These are phyloP conservation scores for Rhizophora mangle DNA, from an alignment of 345 rosid species.

Conservation along the genomic window DNA sequence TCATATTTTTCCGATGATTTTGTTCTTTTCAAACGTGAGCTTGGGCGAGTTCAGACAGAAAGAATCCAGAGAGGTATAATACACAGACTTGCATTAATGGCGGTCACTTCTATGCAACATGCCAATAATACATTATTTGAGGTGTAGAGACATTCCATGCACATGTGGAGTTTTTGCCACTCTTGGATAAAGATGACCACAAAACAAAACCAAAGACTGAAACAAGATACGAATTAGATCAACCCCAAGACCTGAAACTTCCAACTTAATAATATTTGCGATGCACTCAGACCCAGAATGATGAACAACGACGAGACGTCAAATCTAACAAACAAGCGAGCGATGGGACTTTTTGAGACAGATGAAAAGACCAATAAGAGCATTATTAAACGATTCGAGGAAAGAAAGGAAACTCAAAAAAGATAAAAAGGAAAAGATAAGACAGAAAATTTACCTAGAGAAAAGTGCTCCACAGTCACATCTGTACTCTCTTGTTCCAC, in stretches of 20 bases:
- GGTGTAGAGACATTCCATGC: constrained; percentile 34
- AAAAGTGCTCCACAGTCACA: constrained; percentile 96
- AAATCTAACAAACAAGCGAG: constrained; percentile 13
- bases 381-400: neutral
- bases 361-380: constrained; percentile 13
- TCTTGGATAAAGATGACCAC: constrained; percentile 17
- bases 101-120: constrained; percentile 33
- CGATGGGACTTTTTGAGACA: constrained; percentile 13
- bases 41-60: constrained; percentile 18
- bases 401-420: neutral
- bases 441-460: constrained; percentile 53
- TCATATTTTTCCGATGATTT: neutral
- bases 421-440: neutral
- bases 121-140: constrained; percentile 33
- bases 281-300: constrained; percentile 15
- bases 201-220: constrained; percentile 9
- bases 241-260: constrained; percentile 14
- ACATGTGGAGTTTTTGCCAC: constrained; percentile 26
- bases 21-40: constrained; percentile 20
- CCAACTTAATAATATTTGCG: constrained; percentile 19
- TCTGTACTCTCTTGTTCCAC: constrained; percentile 90
- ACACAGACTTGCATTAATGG: constrained; percentile 34
- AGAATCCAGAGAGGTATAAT: constrained; percentile 19
- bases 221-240: constrained; percentile 20
- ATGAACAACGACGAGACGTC: constrained; percentile 13